Conservation (phyloP, 257 asterid species). For the Cynanchum wilfordii region DNA sequence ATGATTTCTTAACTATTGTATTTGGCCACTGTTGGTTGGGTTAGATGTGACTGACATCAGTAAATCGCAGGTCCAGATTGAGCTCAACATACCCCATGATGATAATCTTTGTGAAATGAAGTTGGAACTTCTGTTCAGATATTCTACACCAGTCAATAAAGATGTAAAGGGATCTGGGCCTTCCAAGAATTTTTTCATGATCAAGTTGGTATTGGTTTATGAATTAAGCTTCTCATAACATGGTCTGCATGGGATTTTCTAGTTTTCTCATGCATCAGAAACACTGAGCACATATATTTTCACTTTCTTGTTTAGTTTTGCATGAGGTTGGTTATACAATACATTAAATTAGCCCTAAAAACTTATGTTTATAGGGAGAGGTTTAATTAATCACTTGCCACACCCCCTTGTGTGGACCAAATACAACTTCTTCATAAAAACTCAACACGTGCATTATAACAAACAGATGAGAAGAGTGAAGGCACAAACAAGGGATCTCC, state of each 20-base stretch:
- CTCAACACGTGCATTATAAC: no score
- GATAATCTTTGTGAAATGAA: slow-evolving; percentile 53
- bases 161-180: slow-evolving; percentile 42
- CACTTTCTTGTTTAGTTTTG: background rate
- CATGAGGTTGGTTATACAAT: background rate
- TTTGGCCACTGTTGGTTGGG: background rate
- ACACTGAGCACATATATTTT: background rate
- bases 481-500: no score
- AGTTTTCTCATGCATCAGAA: background rate
- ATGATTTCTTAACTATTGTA: background rate
- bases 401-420: no score
- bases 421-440: no score
- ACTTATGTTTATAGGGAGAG: no score
- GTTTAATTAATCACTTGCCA: no score
- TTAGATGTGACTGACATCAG: slow-evolving; percentile 5
- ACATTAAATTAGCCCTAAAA: no score
- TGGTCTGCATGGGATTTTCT: background rate
- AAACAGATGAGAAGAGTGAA: no score
- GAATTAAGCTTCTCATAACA: background rate
- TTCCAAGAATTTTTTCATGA: slow-evolving; percentile 45
- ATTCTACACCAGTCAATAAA: slow-evolving; percentile 33
- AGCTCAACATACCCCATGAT: slow-evolving; percentile 42
- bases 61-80: slow-evolving; percentile 45
- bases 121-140: slow-evolving; percentile 48
- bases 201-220: slow-evolving; percentile 38